Percentiles rank a stretch among this genome's conserved stretches.
phyloP scores from a whole-genome alignment of 1,284 basidiomycete genomes.

The Baeospora myosura region DNA sequence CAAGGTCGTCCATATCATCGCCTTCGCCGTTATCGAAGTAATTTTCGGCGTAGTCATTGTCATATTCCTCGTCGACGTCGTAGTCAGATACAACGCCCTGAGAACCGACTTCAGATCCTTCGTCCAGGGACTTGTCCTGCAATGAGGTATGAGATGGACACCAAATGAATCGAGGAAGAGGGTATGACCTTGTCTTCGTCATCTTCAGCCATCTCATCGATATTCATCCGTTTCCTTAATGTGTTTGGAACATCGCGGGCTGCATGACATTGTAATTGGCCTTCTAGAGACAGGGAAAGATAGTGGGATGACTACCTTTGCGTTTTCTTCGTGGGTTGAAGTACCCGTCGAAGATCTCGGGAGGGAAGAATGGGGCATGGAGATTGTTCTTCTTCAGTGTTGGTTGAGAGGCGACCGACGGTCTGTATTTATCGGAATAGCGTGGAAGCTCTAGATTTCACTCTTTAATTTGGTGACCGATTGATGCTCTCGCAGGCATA shows the following conservation, averaged over 20 bases:
- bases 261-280: constrained; percentile 13
- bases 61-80: constrained; percentile 78
- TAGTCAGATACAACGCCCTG: constrained; percentile 62
- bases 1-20: constrained; percentile 69
- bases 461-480: constrained; percentile 1
- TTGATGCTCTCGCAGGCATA: constrained; percentile 19
- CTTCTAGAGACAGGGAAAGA: not conserved
- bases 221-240: constrained; percentile 41
- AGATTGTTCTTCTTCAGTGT: constrained; percentile 61
- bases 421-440: constrained; percentile 76
- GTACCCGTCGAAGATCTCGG: constrained; percentile 66
- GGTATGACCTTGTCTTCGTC: constrained; percentile 48
- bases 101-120: constrained; percentile 56
- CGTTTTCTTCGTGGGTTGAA: constrained; percentile 68
- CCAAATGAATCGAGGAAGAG: not conserved
- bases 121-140: constrained; percentile 61
- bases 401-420: constrained; percentile 50
- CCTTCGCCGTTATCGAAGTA: constrained; percentile 82
- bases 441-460: constrained; percentile 50
- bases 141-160: constrained; percentile 7
- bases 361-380: constrained; percentile 68
- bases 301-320: constrained; percentile 45
- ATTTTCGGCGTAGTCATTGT: constrained; percentile 79
- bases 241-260: constrained; percentile 25
- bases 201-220: constrained; percentile 61